Base-by-base conservation (phyloP, 805 yeast genomes). In the Barnettozyma wickerhamii region DNA sequence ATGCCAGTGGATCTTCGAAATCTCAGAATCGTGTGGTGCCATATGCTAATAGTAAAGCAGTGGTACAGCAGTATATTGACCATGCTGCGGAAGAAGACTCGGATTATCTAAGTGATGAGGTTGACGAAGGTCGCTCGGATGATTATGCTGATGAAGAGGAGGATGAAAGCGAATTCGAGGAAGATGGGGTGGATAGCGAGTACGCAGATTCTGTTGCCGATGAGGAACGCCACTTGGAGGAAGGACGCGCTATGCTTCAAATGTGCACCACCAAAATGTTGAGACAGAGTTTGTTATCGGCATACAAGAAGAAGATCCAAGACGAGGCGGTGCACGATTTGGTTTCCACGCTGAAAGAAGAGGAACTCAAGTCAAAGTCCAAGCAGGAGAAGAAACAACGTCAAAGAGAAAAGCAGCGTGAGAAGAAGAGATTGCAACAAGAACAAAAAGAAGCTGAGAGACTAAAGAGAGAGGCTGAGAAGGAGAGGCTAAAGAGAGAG, bases 231-330 rank as follows among this genome's bases (percentile, higher is more conserved):
- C 72, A 89, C 37, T 64, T 85, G 53, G 81, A 78, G 52, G 95
- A 89, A 62, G 82, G 91, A 10, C 82, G 90, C 29, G 78, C 84
- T 19, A 74, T 87, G 70, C 74, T 90, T 46, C 88, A 86, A 52
- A 71, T 85, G 39, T 84, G 88, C 41, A 85, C 90, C 1, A 82
- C 93, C 5, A 78, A 86, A 39, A 69, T 87, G 56, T 73, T 90
- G 51, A 86, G 84, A 53, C 80, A 77, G 49, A 74, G 88, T 33
- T 74, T 90, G 24, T 69, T 84, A 53, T 77, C 74, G 23, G 86
- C 95, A 0, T 89, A 81, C 56, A 84, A 84, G 46, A 90, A 83
- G 52, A 83, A 79, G 48, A 76, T 84, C 35, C 90, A 95, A 10
- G 87, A 83, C 45, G 93, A 84, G 51, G 71, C 81, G 43, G 73